A percentile compares a stretch with the other conserved stretches of the same genome.
phyloP scores from a whole-genome alignment of 179 eudicot genomes.

The Silene coronaria region DNA sequence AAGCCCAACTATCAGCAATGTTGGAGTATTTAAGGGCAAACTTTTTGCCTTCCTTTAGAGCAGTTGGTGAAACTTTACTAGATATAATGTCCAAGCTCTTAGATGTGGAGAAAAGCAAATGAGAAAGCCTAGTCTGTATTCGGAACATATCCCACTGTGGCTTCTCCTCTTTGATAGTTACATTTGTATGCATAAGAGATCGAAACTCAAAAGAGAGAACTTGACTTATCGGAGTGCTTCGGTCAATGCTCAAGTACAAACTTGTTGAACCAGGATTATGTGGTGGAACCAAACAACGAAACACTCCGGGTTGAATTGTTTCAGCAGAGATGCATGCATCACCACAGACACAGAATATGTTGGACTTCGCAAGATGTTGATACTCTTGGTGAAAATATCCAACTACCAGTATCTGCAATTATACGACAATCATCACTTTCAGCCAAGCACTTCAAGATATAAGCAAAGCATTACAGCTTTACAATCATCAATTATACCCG shows the following conservation, averaged over 20 bases:
- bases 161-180: constrained; percentile 28
- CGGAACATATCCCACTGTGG: constrained; percentile 53
- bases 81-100: constrained; percentile 56
- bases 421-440: constrained; percentile 4
- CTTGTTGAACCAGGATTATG: constrained; percentile 57
- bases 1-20: constrained; percentile 54
- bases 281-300: constrained; percentile 65
- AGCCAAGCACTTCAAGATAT: neutral
- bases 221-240: constrained; percentile 66
- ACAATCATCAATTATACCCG: too few relatives aligned
- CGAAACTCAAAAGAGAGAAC: constrained; percentile 60
- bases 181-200: constrained; percentile 27
- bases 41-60: constrained; percentile 53
- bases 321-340: constrained; percentile 55
- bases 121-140: constrained; percentile 76
- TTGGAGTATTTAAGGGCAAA: constrained; percentile 49
- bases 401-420: constrained; percentile 68
- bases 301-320: constrained; percentile 68
- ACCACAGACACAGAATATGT: constrained; percentile 58
- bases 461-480: too few relatives aligned
- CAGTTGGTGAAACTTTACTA: constrained; percentile 38
- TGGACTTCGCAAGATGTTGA: constrained; percentile 39
- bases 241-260: constrained; percentile 73
- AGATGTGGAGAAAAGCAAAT: constrained; percentile 73
- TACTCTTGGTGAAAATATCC: constrained; percentile 54